Percentiles rank a stretch among this genome's conserved stretches.
Evolutionary conservation across 495 filamentous ascomycete species (phyloP).

Genomic region (Podospora fimiseda): DNA sequence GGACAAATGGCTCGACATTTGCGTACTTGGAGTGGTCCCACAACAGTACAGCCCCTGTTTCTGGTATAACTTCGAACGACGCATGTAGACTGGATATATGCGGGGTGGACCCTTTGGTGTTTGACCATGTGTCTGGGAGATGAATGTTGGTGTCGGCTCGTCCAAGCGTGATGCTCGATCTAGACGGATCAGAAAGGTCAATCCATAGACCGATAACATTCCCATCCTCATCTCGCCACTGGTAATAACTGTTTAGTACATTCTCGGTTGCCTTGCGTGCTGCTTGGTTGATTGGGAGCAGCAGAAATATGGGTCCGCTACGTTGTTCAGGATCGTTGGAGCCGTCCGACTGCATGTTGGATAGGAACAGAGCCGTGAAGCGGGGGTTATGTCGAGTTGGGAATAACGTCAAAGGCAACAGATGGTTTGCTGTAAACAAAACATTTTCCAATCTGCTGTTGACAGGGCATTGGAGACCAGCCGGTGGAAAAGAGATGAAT

Average conservation of each 20-base stretch:
- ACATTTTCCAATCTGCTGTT: too few species aligned
- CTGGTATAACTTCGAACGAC: constrained; percentile 20
- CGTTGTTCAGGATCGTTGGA: background rate
- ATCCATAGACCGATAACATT: constrained; percentile 21
- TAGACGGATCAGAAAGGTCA: constrained; percentile 14
- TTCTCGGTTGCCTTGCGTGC: constrained; percentile 13
- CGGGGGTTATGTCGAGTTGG: background rate
- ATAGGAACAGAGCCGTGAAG: too few species aligned
- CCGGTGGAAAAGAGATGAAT: too few species aligned
- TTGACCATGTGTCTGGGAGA: constrained; percentile 15
- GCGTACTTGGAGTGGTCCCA: constrained; percentile 17
- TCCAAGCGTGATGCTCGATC: constrained; percentile 16
- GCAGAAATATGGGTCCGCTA: constrained; percentile 19
- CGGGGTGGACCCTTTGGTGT: constrained; percentile 11
- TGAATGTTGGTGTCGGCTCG: constrained; percentile 20
- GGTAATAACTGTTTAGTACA: constrained; percentile 12
- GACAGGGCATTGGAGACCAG: background rate
- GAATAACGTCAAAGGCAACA: background rate
- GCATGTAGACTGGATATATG: constrained; percentile 21
- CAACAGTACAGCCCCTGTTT: constrained; percentile 27
- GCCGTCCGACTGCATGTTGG: background rate
- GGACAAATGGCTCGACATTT: constrained; percentile 18
- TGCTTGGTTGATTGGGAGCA: constrained; percentile 18
- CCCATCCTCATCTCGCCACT: constrained; percentile 6
- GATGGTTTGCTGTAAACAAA: background rate